These are phyloP conservation scores for Colletotrichum karsti DNA, from an alignment of 2,329 filamentous ascomycete species.

Conservation along the genomic window DNA sequence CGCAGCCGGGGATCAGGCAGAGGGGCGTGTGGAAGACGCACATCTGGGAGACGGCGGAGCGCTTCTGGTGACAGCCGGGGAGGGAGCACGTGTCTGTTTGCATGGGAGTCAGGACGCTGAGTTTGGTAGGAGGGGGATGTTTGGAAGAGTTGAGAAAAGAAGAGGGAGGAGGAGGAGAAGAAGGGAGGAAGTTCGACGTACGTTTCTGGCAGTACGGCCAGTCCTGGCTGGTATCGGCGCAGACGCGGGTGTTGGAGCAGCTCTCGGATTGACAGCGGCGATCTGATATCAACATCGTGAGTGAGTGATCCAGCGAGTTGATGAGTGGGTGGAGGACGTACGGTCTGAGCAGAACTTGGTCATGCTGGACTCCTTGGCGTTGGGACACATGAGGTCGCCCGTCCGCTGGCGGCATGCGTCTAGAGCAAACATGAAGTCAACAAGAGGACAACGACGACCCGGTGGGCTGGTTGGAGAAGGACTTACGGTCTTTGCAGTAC, in stretches of 20 bases:
- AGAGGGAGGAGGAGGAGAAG: background rate
- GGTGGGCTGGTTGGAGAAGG: background rate
- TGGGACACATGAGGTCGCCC: conserved; percentile 29
- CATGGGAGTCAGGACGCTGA: background rate
- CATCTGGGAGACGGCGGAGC: conserved; percentile 9
- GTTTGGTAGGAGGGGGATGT: background rate
- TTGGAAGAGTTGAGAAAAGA: too few relatives aligned
- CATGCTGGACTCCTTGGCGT: conserved; percentile 14
- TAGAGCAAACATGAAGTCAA: background rate
- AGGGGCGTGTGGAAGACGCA: conserved; percentile 27
- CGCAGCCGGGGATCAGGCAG: conserved; percentile 29
- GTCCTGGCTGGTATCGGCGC: conserved; percentile 15
- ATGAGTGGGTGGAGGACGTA: background rate
- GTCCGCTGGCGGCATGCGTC: conserved; percentile 31
- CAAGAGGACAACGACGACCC: background rate
- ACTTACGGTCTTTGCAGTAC: conserved; percentile 31
- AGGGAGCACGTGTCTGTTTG: conserved; percentile 29
- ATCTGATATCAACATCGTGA: background rate
- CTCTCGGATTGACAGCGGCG: conserved; percentile 23
- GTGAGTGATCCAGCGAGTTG: background rate
- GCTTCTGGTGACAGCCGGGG: conserved; percentile 24
- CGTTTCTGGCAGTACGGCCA: conserved; percentile 31
- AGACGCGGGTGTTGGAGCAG: conserved; percentile 16
- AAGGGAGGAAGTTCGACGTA: background rate
- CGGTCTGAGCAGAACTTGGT: conserved; percentile 30